Percentiles rank a stretch among this genome's conserved stretches.
Evolutionary conservation across 306 rosid genomes (phyloP).

Genomic region (Cucurbita moschata): DNA sequence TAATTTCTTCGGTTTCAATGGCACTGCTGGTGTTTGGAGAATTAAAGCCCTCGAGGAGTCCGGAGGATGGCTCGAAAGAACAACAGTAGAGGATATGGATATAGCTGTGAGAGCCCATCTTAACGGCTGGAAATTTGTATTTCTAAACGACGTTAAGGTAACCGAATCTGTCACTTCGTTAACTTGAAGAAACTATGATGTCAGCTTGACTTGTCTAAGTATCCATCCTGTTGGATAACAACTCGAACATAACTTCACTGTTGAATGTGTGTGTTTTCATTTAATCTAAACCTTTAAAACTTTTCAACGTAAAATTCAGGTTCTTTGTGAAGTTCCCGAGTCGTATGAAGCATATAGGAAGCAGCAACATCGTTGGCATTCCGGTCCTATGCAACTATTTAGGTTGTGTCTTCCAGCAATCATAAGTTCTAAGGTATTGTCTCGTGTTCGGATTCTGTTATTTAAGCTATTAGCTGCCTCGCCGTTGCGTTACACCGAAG

Average conservation of each 20-base stretch:
- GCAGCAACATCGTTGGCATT: constrained; percentile 99
- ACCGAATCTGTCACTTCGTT: constrained; percentile 2
- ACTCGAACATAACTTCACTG: neutral
- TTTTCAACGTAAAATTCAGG: constrained; percentile 30
- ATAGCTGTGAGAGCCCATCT: constrained; percentile 97
- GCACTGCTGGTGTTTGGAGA: constrained; percentile 99
- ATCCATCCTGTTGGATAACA: neutral
- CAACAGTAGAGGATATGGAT: constrained; percentile 96
- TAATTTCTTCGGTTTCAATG: constrained; percentile 89
- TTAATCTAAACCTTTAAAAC: neutral
- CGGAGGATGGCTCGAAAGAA: constrained; percentile 95
- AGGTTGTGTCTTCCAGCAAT: constrained; percentile 81
- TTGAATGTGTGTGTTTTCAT: neutral
- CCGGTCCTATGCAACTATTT: constrained; percentile 97
- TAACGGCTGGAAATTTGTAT: constrained; percentile 84
- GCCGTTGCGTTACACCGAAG: neutral
- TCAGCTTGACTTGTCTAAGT: neutral
- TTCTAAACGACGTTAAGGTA: constrained; percentile 88
- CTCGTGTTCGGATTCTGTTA: neutral
- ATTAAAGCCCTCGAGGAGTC: constrained; percentile 84
- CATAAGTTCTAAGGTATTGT: constrained; percentile 59
- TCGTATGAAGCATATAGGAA: constrained; percentile 92
- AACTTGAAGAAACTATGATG: neutral
- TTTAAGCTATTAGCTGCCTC: constrained; percentile 1
- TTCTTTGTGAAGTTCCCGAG: constrained; percentile 85